phyloP scores from a whole-genome alignment of 495 filamentous ascomycete species.

The Tuber umbilicatum region DNA sequence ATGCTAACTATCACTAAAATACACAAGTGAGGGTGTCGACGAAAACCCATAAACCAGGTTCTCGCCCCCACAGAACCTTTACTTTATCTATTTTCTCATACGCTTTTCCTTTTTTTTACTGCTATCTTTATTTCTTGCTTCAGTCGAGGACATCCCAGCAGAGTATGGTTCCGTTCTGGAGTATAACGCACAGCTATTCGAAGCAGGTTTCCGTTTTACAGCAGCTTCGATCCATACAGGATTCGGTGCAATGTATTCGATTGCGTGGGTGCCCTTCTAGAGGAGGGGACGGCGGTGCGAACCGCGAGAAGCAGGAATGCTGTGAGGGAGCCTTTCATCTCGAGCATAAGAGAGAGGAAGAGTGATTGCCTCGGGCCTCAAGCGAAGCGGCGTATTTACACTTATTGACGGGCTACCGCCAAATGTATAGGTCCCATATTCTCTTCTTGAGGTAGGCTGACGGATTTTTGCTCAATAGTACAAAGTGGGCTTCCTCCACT shows the following conservation, averaged over 20 bases:
- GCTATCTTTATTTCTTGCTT: background rate
- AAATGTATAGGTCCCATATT: background rate
- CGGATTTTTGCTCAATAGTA: background rate
- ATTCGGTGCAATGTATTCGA: conserved; percentile 28
- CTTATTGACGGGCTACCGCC: background rate
- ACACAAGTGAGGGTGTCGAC: too few relatives aligned
- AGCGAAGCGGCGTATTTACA: background rate
- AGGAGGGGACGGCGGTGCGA: background rate
- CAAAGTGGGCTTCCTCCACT: background rate
- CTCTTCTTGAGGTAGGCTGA: background rate
- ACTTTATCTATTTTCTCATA: conserved; percentile 19
- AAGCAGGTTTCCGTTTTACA: conserved; percentile 16
- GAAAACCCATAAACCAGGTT: too few relatives aligned
- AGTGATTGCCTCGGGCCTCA: background rate
- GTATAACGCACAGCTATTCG: conserved; percentile 11
- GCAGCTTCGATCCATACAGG: conserved; percentile 13
- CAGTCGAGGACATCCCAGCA: conserved; percentile 5
- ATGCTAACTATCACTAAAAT: too few relatives aligned
- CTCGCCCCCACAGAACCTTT: too few relatives aligned
- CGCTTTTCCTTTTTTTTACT: conserved; percentile 6
- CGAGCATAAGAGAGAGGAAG: background rate
- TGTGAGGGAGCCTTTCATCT: conserved; percentile 1
- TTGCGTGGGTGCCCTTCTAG: conserved; percentile 15
- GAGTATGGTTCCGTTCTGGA: conserved; percentile 23
- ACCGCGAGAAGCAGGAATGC: conserved; percentile 1